Percentiles rank a stretch among this genome's conserved stretches.
phyloP scores from a whole-genome alignment of 768 basidiomycete genomes.

The Lactarius sanguifluus region DNA sequence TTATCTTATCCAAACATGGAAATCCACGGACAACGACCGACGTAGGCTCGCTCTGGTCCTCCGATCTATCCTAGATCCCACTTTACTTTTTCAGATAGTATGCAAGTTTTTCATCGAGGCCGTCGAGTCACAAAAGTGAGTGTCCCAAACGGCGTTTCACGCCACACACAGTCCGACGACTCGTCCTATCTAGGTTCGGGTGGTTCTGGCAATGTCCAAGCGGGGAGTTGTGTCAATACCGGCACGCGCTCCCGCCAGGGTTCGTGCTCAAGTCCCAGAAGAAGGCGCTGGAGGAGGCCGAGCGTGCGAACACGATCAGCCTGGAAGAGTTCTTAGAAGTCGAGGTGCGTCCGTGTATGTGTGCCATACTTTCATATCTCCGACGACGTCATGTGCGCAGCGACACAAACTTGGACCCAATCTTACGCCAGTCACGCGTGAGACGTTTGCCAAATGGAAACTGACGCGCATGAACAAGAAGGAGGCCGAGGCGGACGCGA shows the following conservation, averaged over 20 bases:
- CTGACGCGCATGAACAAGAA: slow-evolving; percentile 95
- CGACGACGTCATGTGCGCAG: slow-evolving; percentile 40
- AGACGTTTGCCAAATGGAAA: slow-evolving; percentile 94
- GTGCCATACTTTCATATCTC: neutral
- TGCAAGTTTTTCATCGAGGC: slow-evolving; percentile 98
- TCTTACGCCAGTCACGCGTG: slow-evolving; percentile 90
- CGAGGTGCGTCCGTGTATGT: slow-evolving; percentile 57
- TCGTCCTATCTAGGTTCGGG: slow-evolving; percentile 55
- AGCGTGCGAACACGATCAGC: slow-evolving; percentile 85
- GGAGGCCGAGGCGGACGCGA: slow-evolving; percentile 78
- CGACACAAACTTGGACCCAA: slow-evolving; percentile 91
- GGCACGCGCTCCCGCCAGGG: slow-evolving; percentile 93
- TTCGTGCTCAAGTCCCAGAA: slow-evolving; percentile 93
- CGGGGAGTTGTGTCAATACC: slow-evolving; percentile 86
- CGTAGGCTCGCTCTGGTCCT: slow-evolving; percentile 44
- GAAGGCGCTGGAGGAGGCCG: slow-evolving; percentile 89
- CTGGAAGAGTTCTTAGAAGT: slow-evolving; percentile 97
- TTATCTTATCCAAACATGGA: slow-evolving; percentile 83
- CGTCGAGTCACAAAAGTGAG: slow-evolving; percentile 84
- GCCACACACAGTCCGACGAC: neutral
- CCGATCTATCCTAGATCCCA: slow-evolving; percentile 7
- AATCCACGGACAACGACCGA: slow-evolving; percentile 93
- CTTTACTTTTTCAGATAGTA: slow-evolving; percentile 64
- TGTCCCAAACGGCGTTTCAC: neutral
- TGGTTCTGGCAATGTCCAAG: slow-evolving; percentile 98